Evolutionary conservation across 2,329 filamentous ascomycete genomes (phyloP).

Genomic region (Aspergillus cejpii): DNA sequence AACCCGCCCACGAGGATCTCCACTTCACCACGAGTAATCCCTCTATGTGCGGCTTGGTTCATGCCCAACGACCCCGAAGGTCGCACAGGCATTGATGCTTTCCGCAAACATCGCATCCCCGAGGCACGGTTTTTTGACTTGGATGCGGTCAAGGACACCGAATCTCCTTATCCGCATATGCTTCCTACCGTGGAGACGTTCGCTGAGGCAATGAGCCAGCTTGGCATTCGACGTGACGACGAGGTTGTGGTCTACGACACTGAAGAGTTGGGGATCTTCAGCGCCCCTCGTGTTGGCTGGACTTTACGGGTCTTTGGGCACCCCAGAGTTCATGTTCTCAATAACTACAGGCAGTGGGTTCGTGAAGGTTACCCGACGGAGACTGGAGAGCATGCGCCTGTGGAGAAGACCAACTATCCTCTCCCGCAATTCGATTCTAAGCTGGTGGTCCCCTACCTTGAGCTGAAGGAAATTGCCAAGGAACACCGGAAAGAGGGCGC

Average conservation of each 20-base stretch:
- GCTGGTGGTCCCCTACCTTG: slow-evolving; percentile 72
- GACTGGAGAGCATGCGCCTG: slow-evolving; percentile 50
- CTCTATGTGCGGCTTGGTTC: slow-evolving; percentile 92
- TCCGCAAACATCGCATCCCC: slow-evolving; percentile 76
- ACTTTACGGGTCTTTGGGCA: slow-evolving; percentile 88
- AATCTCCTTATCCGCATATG: slow-evolving; percentile 94
- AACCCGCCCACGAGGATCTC: slow-evolving; percentile 74
- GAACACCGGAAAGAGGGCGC: slow-evolving; percentile 75
- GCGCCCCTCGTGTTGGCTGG: slow-evolving; percentile 88
- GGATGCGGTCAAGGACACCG: slow-evolving; percentile 80
- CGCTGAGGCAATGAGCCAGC: slow-evolving; percentile 75
- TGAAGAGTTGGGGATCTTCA: slow-evolving; percentile 87
- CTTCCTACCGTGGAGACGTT: slow-evolving; percentile 75
- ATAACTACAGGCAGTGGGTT: slow-evolving; percentile 95
- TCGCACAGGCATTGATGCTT: slow-evolving; percentile 72
- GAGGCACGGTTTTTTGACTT: slow-evolving; percentile 93
- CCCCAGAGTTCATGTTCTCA: slow-evolving; percentile 76
- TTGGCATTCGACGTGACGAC: slow-evolving; percentile 83
- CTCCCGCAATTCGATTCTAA: slow-evolving; percentile 52
- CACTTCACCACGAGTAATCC: slow-evolving; percentile 73
- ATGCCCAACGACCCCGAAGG: slow-evolving; percentile 75
- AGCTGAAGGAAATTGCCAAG: slow-evolving; percentile 68
- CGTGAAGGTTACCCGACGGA: slow-evolving; percentile 76
- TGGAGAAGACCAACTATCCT: slow-evolving; percentile 42
- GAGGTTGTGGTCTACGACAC: slow-evolving; percentile 91